Evolutionary conservation across 306 rosid species (phyloP).

Genomic region (Medicago truncatula): MtrunA17r5.0-ANR NC_053043.1:31299001-31299500

Average conservation of each 20-base stretch:
- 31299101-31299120: neutral
- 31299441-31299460: too few relatives aligned
- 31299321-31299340: neutral
- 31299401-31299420: neutral
- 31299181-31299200: neutral
- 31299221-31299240: neutral
- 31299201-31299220: neutral
- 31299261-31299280: neutral
- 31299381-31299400: neutral
- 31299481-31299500: too few relatives aligned
- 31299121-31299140: neutral
- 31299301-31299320: conserved; percentile 3
- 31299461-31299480: too few relatives aligned
- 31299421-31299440: too few relatives aligned
- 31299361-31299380: neutral
- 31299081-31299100: neutral
- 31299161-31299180: neutral
- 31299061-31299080: neutral
- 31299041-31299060: neutral
- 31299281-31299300: conserved; percentile 3
- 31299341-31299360: neutral
- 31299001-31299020: neutral
- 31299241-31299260: neutral
- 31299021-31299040: neutral
- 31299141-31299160: neutral